Evolutionary conservation across 768 basidiomycete species (phyloP), one percentile per base, ranked within the genome.

Genomic region (Boletus rubroflammeus): DNA sequence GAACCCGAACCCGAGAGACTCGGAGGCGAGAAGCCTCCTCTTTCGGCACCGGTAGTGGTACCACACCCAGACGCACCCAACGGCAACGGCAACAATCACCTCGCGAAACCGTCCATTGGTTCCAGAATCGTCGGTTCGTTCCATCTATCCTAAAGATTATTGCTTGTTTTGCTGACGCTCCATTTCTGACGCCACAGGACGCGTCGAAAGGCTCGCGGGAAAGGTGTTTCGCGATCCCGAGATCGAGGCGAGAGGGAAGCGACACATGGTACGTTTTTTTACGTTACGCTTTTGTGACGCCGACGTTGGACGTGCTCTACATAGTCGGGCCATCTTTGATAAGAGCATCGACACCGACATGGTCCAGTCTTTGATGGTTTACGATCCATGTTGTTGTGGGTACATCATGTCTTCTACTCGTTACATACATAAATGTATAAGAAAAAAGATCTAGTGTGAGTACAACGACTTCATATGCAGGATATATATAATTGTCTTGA

Each of bases 141-240:
- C 5, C 25, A 11, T 15, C 6, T 7, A 2, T 11, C 21, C 21
- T 6, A 6, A 2, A 3, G 25, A 43, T 26, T 9, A 3, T 31
- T 3, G 15, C 14, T 28, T 28, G 0, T 39, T 19, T 36, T 36
- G 38, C 38, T 39, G 19, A 38, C 31, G 0, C 5, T 2, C 3
- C 11, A 11, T 31, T 0, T 1, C 17, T 7, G 14, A 15, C 35
- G 6, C 8, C 3, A 39, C 28, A 47, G 58, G 63, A 2, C 55
- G 55, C 3, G 61, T 66, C 31, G 51, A 64, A 47, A 57, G 44
- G 4, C 32, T 63, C 3, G 57, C 64, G 2, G 64, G 64, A 2
- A 56, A 43, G 14, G 51, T 64, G n/a, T n/a, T 66, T 0, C 64
- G 40, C 32, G 64, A 62, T 51, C 41, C 56, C 1, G 50, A 49